phyloP scores from a whole-genome alignment of 1,284 basidiomycete genomes.

The Leccinum pachyderme region DNA sequence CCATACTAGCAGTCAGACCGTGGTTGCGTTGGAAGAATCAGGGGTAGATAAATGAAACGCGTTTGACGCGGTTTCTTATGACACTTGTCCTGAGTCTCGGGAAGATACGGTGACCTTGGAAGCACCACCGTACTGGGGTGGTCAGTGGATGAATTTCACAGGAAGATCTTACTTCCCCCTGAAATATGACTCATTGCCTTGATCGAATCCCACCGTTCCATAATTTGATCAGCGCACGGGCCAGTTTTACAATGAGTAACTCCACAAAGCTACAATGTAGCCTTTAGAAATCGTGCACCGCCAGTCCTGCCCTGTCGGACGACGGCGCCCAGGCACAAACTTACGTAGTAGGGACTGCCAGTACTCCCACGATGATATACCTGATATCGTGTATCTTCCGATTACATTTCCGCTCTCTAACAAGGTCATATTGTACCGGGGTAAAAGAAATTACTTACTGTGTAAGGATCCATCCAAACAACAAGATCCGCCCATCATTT shows the following conservation, averaged over 20 bases:
- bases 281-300: no score
- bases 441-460: no score
- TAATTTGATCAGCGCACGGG: no score
- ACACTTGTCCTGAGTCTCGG: background rate
- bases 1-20: background rate
- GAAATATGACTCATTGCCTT: no score
- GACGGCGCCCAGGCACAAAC: background rate
- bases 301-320: background rate
- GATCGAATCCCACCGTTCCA: no score
- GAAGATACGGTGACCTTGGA: conserved; percentile 7
- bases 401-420: background rate
- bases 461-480: background rate
- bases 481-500: background rate
- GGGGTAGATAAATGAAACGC: background rate
- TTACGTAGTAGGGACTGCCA: background rate
- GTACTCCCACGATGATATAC: background rate
- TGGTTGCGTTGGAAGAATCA: background rate
- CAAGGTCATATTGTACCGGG: background rate
- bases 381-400: background rate
- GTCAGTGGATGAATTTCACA: no score
- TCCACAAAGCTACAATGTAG: no score
- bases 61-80: background rate
- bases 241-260: no score
- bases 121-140: background rate
- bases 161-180: no score